Percentiles rank a stretch among this genome's conserved stretches.
Conservation (phyloP, 1,139 yeast species). For the Saccharomyces hybrid region DNA sequence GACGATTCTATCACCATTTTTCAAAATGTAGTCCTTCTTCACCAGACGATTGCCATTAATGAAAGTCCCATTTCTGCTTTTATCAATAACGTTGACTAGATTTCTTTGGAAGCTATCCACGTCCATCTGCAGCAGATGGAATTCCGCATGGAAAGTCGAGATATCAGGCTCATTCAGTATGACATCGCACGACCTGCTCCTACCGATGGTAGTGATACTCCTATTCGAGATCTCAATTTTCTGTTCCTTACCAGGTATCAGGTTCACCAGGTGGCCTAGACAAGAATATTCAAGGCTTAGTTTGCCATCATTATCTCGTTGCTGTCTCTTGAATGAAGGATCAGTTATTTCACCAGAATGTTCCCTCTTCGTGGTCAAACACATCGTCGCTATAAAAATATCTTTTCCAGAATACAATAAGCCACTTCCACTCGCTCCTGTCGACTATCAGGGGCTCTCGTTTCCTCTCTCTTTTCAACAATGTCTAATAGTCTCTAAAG, state of each 20-base stretch:
- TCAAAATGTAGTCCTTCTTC: slow-evolving; percentile 41
- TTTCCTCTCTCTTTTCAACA: not conserved
- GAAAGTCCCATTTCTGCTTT: slow-evolving; percentile 62
- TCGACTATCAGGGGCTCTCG: not conserved
- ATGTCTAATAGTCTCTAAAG: not conserved
- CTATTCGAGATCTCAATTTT: slow-evolving; percentile 15
- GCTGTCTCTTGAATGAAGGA: slow-evolving; percentile 15
- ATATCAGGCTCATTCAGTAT: slow-evolving; percentile 51
- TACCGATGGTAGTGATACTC: slow-evolving; percentile 38
- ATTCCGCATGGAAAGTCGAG: slow-evolving; percentile 58
- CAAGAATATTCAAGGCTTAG: slow-evolving; percentile 36
- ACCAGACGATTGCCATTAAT: slow-evolving; percentile 53
- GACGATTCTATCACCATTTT: slow-evolving; percentile 56
- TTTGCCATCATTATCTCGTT: slow-evolving; percentile 19
- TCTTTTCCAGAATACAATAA: not conserved
- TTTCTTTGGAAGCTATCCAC: slow-evolving; percentile 36
- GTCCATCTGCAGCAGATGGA: slow-evolving; percentile 36
- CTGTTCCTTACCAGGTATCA: slow-evolving; percentile 31
- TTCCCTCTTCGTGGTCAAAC: slow-evolving; percentile 11
- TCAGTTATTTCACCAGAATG: slow-evolving; percentile 12
- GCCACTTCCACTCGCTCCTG: not conserved
- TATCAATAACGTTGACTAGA: slow-evolving; percentile 46
- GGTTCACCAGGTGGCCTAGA: slow-evolving; percentile 22
- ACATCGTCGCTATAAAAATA: not conserved
- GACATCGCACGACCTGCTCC: slow-evolving; percentile 60